Evolutionary conservation across 2,329 filamentous ascomycete species (phyloP).

Genomic region (Alternaria sp.): DNA sequence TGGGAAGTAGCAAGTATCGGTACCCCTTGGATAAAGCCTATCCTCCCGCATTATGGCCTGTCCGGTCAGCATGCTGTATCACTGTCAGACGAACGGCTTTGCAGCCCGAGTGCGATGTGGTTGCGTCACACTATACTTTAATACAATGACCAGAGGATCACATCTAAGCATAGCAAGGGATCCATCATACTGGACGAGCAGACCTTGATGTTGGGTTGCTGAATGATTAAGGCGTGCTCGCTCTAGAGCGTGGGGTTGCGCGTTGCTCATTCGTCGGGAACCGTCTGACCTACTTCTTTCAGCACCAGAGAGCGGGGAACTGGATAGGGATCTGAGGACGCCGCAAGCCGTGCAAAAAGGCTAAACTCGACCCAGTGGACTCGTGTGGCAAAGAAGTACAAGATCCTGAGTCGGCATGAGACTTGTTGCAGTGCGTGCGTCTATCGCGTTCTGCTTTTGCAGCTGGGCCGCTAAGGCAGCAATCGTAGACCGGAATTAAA

Average conservation of each 20-base stretch:
- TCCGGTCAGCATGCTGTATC: slow-evolving; percentile 22
- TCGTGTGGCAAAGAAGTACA: slow-evolving; percentile 22
- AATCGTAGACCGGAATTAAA: slow-evolving; percentile 9
- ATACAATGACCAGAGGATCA: slow-evolving; percentile 31
- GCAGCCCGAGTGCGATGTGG: slow-evolving; percentile 20
- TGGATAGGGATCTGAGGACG: slow-evolving; percentile 18
- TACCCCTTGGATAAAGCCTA: slow-evolving; percentile 13
- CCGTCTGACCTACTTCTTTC: slow-evolving; percentile 40
- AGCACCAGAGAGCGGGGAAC: slow-evolving; percentile 19
- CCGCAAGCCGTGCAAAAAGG: slow-evolving; percentile 31
- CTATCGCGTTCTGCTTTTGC: slow-evolving; percentile 19
- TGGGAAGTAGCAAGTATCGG: slow-evolving; percentile 15
- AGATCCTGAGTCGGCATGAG: slow-evolving; percentile 16
- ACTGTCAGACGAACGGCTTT: slow-evolving; percentile 25
- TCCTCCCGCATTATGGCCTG: slow-evolving; percentile 2
- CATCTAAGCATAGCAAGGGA: slow-evolving; percentile 31
- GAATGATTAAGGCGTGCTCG: slow-evolving; percentile 23
- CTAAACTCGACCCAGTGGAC: slow-evolving; percentile 35
- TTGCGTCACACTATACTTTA: slow-evolving; percentile 40
- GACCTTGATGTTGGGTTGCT: slow-evolving; percentile 35
- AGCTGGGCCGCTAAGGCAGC: slow-evolving; percentile 6
- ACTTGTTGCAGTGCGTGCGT: slow-evolving; percentile 16
- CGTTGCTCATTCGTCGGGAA: slow-evolving; percentile 16
- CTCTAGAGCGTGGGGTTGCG: slow-evolving; percentile 17
- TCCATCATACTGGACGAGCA: slow-evolving; percentile 36